Evolutionary conservation across 2,329 filamentous ascomycete genomes (phyloP), one percentile per base, ranked within the genome.

Genomic region (Cordyceps cateniannulata): DNA sequence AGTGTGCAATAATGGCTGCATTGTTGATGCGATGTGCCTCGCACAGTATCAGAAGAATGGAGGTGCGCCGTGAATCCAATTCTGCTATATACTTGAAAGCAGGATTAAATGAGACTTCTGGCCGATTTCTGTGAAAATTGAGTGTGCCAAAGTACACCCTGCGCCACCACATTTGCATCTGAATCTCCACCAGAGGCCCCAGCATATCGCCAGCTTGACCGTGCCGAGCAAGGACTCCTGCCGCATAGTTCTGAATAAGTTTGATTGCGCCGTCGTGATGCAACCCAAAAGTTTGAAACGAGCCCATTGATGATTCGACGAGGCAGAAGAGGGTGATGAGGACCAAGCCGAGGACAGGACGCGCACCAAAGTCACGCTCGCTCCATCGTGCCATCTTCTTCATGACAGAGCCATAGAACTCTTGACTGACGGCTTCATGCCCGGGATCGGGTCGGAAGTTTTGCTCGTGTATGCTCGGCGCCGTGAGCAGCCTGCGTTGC

Each of bases 101-200:
- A 22, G 40, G 35, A 12, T n/a, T 27, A 3, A 54, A 20, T 27
- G 47, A 22, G 10, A 60, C 32, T n/a, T 38, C 27, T 5, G 53
- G 40, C 5, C 49, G 51, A 18, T 49, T 48, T 20, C 60, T 47
- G n/a, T 63, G 62, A 45, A 66, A 67, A 0, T 58, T 52, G 0
- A 58, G 62, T 0, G 66, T 67, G 42, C 65, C 61, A 35, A 68
- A 67, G 18, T 67, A 63, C 14, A 66, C 61, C 2, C 67, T 51
- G 29, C 65, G 63, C 67, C 66, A 68, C 65, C 65, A 69, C 50
- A 66, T 67, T 5, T 68, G 64, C 65, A 66, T 66, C 42, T 60
- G 54, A 22, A 62, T 53, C 27, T 64, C 61, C 1, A 67, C 49
- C 55, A 65, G 66, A 9, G 65, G 62, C 2, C 60, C 64, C 14